phyloP scores from a whole-genome alignment of 148 eudicot species.

The Mesembryanthemum crystallinum region DNA sequence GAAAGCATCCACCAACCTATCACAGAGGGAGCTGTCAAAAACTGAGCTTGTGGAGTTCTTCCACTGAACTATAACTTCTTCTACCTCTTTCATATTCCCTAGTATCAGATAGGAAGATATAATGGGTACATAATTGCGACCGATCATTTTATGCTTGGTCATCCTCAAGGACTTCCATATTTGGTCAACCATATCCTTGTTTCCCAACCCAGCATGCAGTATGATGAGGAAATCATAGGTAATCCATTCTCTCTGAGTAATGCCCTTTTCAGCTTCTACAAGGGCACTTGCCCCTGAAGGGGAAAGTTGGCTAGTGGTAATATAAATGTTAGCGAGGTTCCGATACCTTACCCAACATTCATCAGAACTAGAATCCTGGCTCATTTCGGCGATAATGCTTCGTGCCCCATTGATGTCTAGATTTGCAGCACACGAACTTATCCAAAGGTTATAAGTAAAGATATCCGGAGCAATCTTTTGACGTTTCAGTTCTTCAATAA shows the following conservation, averaged over 20 bases:
- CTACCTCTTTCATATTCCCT: conserved; percentile 62
- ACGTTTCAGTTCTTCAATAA: conserved; percentile 65
- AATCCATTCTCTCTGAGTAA: conserved; percentile 75
- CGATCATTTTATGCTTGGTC: conserved; percentile 78
- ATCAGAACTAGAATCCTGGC: conserved; percentile 39
- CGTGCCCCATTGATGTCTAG: conserved; percentile 58
- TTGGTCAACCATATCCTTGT: conserved; percentile 67
- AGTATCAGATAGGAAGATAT: conserved; percentile 83
- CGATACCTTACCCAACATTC: conserved; percentile 68
- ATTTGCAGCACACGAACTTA: conserved; percentile 84
- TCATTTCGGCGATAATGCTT: conserved; percentile 71
- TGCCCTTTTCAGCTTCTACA: conserved; percentile 57
- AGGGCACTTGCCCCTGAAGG: conserved; percentile 42
- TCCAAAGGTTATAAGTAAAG: conserved; percentile 84
- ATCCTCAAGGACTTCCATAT: conserved; percentile 85
- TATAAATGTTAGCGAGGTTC: conserved; percentile 60
- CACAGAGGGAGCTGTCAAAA: conserved; percentile 47
- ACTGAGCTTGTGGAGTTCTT: conserved; percentile 52
- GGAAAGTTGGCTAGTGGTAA: conserved; percentile 50
- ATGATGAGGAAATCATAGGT: conserved; percentile 81
- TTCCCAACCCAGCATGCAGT: conserved; percentile 67
- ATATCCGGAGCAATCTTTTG: conserved; percentile 68
- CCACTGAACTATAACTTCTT: conserved; percentile 78
- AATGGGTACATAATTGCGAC: conserved; percentile 67
- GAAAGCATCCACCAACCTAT: conserved; percentile 56